A percentile compares a stretch with the other conserved stretches of the same genome.
Conservation (phyloP, 108 stramenopile genomes). For the Cyclotella sp. region DNA sequence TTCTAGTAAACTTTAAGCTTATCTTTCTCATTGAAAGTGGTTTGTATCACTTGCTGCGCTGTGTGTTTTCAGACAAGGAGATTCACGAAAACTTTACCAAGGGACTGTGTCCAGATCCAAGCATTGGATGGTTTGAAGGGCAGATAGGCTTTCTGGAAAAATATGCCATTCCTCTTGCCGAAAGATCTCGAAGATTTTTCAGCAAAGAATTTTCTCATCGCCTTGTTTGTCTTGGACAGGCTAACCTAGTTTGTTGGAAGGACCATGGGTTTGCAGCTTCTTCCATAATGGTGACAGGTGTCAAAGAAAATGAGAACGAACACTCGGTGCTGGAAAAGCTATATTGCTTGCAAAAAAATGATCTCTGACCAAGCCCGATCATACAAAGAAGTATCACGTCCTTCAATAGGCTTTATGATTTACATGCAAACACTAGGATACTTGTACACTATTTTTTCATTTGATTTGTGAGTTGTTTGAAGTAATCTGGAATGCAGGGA, state of each 20-base stretch:
- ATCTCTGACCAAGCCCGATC: too few species aligned
- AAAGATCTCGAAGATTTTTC: conserved; percentile 20
- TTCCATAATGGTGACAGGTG: conserved; percentile 9
- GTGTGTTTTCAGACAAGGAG: conserved; percentile 38
- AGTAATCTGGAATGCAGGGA: too few species aligned
- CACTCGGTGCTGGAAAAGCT: conserved; percentile 1
- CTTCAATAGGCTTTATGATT: too few species aligned
- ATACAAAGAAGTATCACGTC: too few species aligned
- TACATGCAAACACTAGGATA: too few species aligned
- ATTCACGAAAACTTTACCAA: conserved; percentile 28
- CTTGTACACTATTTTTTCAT: too few species aligned
- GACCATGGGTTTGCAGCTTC: conserved; percentile 16
- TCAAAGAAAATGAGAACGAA: conserved; percentile 19
- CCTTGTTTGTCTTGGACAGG: conserved; percentile 10
- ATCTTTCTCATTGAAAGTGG: not conserved
- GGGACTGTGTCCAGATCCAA: conserved; percentile 37
- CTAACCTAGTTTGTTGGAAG: conserved; percentile 25
- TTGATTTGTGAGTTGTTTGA: too few species aligned
- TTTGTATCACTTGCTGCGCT: not conserved
- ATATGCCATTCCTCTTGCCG: conserved; percentile 48
- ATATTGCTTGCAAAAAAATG: not conserved
- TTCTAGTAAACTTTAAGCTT: not conserved
- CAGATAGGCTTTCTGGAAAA: conserved; percentile 51
- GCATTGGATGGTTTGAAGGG: conserved; percentile 43
- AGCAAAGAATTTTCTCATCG: conserved; percentile 10